Evolutionary conservation across 2,329 filamentous ascomycete species (phyloP), one percentile per base, ranked within the genome.

Genomic region (Colletotrichum phormii): DNA sequence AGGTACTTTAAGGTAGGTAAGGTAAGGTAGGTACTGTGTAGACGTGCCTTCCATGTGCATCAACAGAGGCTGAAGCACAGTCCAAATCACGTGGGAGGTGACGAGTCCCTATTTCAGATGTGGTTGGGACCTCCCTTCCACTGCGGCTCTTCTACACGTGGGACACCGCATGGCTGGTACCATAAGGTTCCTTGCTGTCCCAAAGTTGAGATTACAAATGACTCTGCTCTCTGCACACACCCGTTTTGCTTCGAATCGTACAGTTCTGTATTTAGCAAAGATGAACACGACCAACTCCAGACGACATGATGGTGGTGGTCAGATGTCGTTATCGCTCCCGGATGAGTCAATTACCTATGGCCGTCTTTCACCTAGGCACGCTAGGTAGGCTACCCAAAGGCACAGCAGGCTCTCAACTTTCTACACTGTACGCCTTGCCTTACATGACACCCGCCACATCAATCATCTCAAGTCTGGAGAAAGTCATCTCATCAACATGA

Each of bases 41-140:
- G 15, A 18, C 15, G 18, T 49, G 18, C 8, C 42, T 49, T 49
- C 18, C 42, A n/a, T n/a, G 18, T 18, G 49, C 61, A 54, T 54
- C 46, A 37, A 54, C 46, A 29, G 24, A 55, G 12, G 12, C 22
- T 55, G 13, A 12, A 33, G 37, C 18, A 15, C 26, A 22, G 15
- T 31, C 18, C 60, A 53, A 53, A 59, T 69, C 64, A 64, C 60
- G 54, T 61, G 33, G 60, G 18, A 49, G 70, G 58, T 70, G 71
- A 72, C 66, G 60, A 70, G 66, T 71, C 57, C 37, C 29, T 29
- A 65, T 70, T 55, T 73, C 66, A 73, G 66, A 31, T 61, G 59
- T 49, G 64, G 70, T 61, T 35, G 29, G 70, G 70, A 51, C 61
- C 53, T 60, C 66, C 66, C 66, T 72, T 61, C 60, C 67, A 64